phyloP scores from a whole-genome alignment of 2,329 filamentous ascomycete species.

The Paracorniculantispora psalliotae region DNA sequence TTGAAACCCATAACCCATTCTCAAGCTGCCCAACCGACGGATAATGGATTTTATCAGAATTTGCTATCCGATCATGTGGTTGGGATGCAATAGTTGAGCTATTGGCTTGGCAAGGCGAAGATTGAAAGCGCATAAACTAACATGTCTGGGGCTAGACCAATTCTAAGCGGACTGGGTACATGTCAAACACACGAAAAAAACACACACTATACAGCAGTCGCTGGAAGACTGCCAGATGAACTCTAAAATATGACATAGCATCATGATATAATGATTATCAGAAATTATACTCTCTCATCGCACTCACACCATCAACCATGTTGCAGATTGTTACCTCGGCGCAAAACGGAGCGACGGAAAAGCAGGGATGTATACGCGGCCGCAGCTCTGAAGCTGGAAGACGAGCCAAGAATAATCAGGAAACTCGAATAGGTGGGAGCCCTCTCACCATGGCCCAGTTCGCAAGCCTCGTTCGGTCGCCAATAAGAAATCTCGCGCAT shows the following conservation, averaged over 20 bases:
- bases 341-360: too few relatives aligned
- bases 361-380: too few relatives aligned
- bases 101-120: neutral
- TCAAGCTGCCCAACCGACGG: neutral
- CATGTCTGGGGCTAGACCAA: constrained; percentile 17
- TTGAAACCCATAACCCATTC: too few relatives aligned
- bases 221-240: constrained; percentile 9
- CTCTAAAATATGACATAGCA: constrained; percentile 14
- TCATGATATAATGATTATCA: constrained; percentile 26
- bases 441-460: too few relatives aligned
- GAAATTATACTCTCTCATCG: constrained; percentile 4
- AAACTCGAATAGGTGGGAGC: too few relatives aligned
- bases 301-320: neutral
- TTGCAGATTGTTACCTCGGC: too few relatives aligned
- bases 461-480: too few relatives aligned
- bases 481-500: too few relatives aligned
- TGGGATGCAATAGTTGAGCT: neutral
- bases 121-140: neutral
- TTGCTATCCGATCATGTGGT: neutral
- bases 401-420: too few relatives aligned
- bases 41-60: too few relatives aligned
- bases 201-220: neutral
- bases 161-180: constrained; percentile 17
- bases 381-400: too few relatives aligned
- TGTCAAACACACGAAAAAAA: neutral